These are phyloP conservation scores for Nissolia schottii DNA, from an alignment of 306 rosid species.

Conservation along the genomic window DNA sequence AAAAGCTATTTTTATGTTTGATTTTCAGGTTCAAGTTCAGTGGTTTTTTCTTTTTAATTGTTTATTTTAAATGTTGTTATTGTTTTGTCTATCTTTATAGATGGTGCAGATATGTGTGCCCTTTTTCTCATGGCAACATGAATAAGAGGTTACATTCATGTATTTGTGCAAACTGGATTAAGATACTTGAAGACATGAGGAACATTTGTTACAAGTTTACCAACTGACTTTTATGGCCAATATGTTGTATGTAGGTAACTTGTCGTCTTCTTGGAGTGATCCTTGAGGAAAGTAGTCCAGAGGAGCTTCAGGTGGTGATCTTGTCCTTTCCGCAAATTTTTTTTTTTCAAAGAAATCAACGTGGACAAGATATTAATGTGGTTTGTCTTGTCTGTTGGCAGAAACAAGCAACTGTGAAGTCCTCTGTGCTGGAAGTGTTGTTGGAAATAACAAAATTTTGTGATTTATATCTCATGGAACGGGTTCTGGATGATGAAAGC, in stretches of 20 bases:
- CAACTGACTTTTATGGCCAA: neutral
- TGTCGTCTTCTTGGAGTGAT: slow-evolving; percentile 87
- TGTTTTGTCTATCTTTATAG: neutral
- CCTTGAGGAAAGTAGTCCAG: slow-evolving; percentile 78
- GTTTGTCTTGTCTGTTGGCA: slow-evolving; percentile 41
- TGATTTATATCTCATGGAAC: slow-evolving; percentile 95
- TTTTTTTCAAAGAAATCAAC: slow-evolving; percentile 15
- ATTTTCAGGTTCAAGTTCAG: neutral
- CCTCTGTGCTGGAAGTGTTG: slow-evolving; percentile 80
- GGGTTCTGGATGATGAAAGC: slow-evolving; percentile 82
- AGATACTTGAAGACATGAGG: neutral
- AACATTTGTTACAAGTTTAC: neutral
- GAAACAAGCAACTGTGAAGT: slow-evolving; percentile 78
- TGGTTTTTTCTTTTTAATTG: no score
- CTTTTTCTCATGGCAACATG: neutral
- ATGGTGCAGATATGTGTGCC: neutral
- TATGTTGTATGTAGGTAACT: slow-evolving; percentile 56
- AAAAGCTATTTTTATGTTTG: neutral
- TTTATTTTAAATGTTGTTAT: neutral
- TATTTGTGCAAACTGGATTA: neutral
- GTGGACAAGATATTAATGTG: slow-evolving; percentile 9
- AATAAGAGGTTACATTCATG: neutral
- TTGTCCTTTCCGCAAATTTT: slow-evolving; percentile 19
- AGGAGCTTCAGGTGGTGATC: slow-evolving; percentile 82
- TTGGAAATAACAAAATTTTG: slow-evolving; percentile 84